Evolutionary conservation across 805 yeast species (phyloP).

Genomic region (baker's yeast (Saccharomyces cerevisiae)): DNA sequence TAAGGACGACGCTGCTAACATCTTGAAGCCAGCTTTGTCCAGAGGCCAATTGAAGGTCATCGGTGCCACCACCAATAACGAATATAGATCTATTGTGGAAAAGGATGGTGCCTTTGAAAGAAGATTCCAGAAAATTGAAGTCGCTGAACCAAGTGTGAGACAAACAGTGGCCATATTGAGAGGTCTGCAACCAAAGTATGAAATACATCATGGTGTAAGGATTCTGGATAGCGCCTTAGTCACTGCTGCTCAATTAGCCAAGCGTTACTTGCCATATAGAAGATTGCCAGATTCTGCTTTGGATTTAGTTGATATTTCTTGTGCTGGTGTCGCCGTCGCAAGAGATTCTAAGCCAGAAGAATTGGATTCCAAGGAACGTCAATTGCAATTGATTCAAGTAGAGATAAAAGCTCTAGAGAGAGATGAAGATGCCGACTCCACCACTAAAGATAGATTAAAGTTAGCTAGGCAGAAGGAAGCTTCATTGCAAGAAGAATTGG

Average conservation of each 20-base stretch:
- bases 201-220: slow-evolving; percentile 95
- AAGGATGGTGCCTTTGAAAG: slow-evolving; percentile 99
- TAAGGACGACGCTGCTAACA: slow-evolving; percentile 92
- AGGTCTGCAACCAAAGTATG: slow-evolving; percentile 92
- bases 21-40: slow-evolving; percentile 93
- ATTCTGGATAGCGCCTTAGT: slow-evolving; percentile 91
- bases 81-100: slow-evolving; percentile 84
- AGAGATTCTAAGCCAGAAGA: slow-evolving; percentile 98
- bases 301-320: slow-evolving; percentile 90
- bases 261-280: slow-evolving; percentile 89
- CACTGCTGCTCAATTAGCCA: slow-evolving; percentile 88
- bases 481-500: slow-evolving; percentile 72
- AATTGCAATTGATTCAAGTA: slow-evolving; percentile 82
- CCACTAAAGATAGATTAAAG: slow-evolving; percentile 78
- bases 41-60: slow-evolving; percentile 94
- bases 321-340: slow-evolving; percentile 96
- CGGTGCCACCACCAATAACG: slow-evolving; percentile 95
- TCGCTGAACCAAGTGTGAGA: slow-evolving; percentile 82
- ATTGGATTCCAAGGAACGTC: slow-evolving; percentile 87
- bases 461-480: slow-evolving; percentile 75
- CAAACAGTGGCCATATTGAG: slow-evolving; percentile 94
- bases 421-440: slow-evolving; percentile 74
- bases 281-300: slow-evolving; percentile 96
- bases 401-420: slow-evolving; percentile 96
- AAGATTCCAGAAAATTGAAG: slow-evolving; percentile 95